These are phyloP conservation scores for Dothideomycetes sp. DNA, from an alignment of 2,329 filamentous ascomycete species.

Conservation along the genomic window DNA sequence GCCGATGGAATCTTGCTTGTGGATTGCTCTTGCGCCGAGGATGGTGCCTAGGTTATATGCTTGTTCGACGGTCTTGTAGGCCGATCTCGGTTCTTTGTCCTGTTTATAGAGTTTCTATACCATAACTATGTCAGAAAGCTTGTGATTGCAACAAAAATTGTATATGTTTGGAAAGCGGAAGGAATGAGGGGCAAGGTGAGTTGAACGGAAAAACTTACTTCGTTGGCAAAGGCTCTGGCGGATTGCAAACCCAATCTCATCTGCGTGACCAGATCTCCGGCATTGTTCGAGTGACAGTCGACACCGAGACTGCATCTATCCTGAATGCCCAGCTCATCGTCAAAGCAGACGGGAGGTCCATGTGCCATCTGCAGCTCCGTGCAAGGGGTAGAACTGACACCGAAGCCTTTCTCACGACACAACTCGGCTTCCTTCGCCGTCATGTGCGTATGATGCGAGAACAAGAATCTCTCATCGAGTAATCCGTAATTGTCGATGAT, in stretches of 20 bases:
- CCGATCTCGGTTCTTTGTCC: slow-evolving; percentile 20
- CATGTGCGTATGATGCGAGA: slow-evolving; percentile 33
- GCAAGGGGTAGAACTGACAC: slow-evolving; percentile 39
- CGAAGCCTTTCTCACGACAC: slow-evolving; percentile 28
- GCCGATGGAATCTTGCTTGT: slow-evolving; percentile 36
- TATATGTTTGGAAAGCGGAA: background rate
- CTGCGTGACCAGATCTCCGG: slow-evolving; percentile 26
- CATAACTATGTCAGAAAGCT: background rate
- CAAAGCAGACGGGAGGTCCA: slow-evolving; percentile 29
- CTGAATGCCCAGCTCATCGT: slow-evolving; percentile 21
- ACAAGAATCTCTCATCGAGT: slow-evolving; percentile 34
- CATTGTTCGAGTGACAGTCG: slow-evolving; percentile 28
- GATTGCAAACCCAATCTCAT: slow-evolving; percentile 28
- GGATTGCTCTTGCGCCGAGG: slow-evolving; percentile 35
- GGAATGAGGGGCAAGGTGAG: too few relatives aligned
- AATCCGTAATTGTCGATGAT: slow-evolving; percentile 29
- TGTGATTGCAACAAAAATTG: too few relatives aligned
- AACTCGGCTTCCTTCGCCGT: slow-evolving; percentile 28
- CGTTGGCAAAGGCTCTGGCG: slow-evolving; percentile 24
- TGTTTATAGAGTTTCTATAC: slow-evolving; percentile 18
- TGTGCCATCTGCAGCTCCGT: slow-evolving; percentile 43
- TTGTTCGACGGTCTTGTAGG: slow-evolving; percentile 31
- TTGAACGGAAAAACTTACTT: slow-evolving; percentile 14
- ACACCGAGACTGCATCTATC: slow-evolving; percentile 25
- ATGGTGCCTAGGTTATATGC: slow-evolving; percentile 44